Percentiles rank a stretch among this genome's conserved stretches.
These are phyloP conservation scores for Entoloma clypeatum DNA, from an alignment of 1,284 basidiomycete species.

Conservation along the genomic window DNA sequence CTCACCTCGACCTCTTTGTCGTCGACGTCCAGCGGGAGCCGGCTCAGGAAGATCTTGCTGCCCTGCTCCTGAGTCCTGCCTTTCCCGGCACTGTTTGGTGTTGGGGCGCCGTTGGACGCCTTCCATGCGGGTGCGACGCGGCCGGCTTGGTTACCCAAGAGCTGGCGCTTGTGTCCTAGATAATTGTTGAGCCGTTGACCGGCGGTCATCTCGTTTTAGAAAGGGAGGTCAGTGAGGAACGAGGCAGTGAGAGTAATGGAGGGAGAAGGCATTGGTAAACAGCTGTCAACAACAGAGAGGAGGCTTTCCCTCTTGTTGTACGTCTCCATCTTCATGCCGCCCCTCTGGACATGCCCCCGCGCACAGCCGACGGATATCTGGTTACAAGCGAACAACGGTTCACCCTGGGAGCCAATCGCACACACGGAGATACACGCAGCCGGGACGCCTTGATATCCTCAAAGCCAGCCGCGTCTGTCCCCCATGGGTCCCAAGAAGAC, in stretches of 20 bases:
- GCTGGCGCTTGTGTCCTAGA: conserved; percentile 50
- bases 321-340: too few species aligned
- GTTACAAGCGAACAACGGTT: too few species aligned
- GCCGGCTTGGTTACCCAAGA: conserved; percentile 54
- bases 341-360: too few species aligned
- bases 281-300: neutral
- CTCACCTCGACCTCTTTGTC: conserved; percentile 67
- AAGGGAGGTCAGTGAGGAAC: conserved; percentile 1
- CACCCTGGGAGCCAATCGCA: too few species aligned
- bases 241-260: neutral
- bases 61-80: conserved; percentile 36
- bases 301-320: too few species aligned
- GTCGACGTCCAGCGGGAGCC: conserved; percentile 64
- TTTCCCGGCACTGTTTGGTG: conserved; percentile 24
- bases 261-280: conserved; percentile 7
- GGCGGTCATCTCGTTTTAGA: conserved; percentile 16
- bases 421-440: too few species aligned
- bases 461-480: too few species aligned
- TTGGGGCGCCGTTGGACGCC: conserved; percentile 13
- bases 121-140: conserved; percentile 60
- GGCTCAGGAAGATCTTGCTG: conserved; percentile 68
- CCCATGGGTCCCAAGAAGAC: too few species aligned
- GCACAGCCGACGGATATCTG: too few species aligned
- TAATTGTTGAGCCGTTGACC: conserved; percentile 42
- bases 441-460: too few species aligned